phyloP scores from a whole-genome alignment of 495 filamentous ascomycete species.

The Penicillium samsonianum region DNA sequence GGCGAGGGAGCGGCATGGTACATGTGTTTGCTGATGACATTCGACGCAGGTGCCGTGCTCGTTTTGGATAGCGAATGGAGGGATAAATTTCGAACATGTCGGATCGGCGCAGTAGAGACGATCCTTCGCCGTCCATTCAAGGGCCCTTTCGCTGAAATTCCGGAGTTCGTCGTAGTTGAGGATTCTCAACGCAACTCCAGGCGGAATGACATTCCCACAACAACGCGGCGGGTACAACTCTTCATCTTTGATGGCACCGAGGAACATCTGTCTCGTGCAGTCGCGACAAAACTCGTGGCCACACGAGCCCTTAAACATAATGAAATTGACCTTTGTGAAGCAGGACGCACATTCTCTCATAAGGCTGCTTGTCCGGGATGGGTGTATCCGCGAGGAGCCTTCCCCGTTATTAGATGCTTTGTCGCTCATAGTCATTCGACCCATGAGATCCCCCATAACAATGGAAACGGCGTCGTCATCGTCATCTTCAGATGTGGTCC shows the following conservation, averaged over 20 bases:
- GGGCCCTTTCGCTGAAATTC: slow-evolving; percentile 15
- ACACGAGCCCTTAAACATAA: slow-evolving; percentile 11
- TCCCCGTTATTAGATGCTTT: not conserved
- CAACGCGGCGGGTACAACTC: slow-evolving; percentile 27
- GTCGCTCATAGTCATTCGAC: not conserved
- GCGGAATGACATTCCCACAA: slow-evolving; percentile 10
- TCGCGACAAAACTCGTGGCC: slow-evolving; percentile 20
- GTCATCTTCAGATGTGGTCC: not conserved
- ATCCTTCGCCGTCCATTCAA: slow-evolving; percentile 23
- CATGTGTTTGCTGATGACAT: slow-evolving; percentile 21
- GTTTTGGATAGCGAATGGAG: slow-evolving; percentile 9
- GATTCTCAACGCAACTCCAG: slow-evolving; percentile 9
- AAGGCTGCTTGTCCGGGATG: not conserved
- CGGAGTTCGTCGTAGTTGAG: slow-evolving; percentile 16
- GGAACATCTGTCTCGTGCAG: slow-evolving; percentile 19
- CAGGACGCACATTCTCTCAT: slow-evolving; percentile 17
- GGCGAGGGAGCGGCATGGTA: slow-evolving; percentile 15
- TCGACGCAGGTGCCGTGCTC: slow-evolving; percentile 19
- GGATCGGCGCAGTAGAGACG: slow-evolving; percentile 23
- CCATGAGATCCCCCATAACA: not conserved
- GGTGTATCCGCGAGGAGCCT: not conserved
- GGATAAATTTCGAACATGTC: slow-evolving; percentile 27
- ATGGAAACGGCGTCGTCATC: not conserved
- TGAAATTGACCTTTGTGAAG: slow-evolving; percentile 1
- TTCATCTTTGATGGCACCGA: slow-evolving; percentile 24